Evolutionary conservation across 306 rosid genomes (phyloP).

Genomic region (Corylus heterophylla): DNA sequence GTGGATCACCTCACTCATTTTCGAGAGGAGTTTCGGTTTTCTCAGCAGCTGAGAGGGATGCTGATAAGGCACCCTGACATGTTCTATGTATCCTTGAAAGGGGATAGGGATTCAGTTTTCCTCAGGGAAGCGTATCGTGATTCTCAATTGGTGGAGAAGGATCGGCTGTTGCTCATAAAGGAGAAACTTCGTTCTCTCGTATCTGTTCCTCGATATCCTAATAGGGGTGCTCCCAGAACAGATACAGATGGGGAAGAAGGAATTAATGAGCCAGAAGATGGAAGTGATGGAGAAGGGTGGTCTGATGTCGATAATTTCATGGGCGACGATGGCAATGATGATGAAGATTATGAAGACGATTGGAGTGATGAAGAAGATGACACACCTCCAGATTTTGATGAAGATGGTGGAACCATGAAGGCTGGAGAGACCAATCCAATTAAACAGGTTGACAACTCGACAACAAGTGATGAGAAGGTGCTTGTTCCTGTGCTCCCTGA

Average conservation of each 20-base stretch:
- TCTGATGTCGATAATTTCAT: conserved; percentile 51
- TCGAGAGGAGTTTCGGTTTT: conserved; percentile 87
- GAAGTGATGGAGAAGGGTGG: conserved; percentile 51
- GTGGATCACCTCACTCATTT: conserved; percentile 90
- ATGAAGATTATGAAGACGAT: conserved; percentile 38
- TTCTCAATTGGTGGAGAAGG: conserved; percentile 75
- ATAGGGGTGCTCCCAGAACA: conserved; percentile 37
- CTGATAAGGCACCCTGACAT: conserved; percentile 88
- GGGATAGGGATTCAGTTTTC: conserved; percentile 84
- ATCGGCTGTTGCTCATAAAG: conserved; percentile 67
- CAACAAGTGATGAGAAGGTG: conserved; percentile 32
- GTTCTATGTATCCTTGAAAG: conserved; percentile 87
- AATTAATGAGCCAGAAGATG: conserved; percentile 39
- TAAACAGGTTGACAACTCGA: conserved; percentile 34
- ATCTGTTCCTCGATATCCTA: conserved; percentile 57
- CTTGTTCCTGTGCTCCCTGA: conserved; percentile 54
- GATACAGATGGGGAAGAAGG: conserved; percentile 40
- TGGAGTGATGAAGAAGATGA: conserved; percentile 76
- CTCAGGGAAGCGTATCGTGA: conserved; percentile 84
- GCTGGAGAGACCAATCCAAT: conserved; percentile 32
- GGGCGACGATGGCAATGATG: conserved; percentile 31
- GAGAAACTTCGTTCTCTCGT: conserved; percentile 80
- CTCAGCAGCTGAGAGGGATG: conserved; percentile 89
- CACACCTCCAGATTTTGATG: conserved; percentile 65
- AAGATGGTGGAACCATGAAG: conserved; percentile 44